Conservation (phyloP, 257 asterid genomes). For the Plantago major region DNA sequence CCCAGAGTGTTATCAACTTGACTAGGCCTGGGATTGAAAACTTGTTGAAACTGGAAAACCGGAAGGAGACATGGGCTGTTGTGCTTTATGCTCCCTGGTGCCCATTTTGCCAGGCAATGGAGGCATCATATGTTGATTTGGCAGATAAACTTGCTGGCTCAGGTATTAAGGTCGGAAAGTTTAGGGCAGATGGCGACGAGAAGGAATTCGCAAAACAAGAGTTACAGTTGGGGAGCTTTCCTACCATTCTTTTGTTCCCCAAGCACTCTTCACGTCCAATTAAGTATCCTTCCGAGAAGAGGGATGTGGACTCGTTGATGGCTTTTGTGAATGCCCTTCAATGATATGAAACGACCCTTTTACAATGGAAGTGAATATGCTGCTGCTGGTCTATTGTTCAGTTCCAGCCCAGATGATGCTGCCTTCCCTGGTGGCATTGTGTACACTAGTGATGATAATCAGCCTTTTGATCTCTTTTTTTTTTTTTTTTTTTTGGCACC, state of each 20-base stretch:
- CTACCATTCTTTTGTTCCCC: slow-evolving; percentile 68
- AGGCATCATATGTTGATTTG: slow-evolving; percentile 58
- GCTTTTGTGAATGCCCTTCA: slow-evolving; percentile 72
- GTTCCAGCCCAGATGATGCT: slow-evolving; percentile 1
- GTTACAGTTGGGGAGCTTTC: slow-evolving; percentile 73
- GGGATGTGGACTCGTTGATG: slow-evolving; percentile 74
- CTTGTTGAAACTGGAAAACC: slow-evolving; percentile 49
- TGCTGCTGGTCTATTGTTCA: not conserved
- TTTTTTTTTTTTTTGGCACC: too few species aligned
- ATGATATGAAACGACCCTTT: slow-evolving; percentile 15
- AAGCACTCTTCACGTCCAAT: slow-evolving; percentile 58
- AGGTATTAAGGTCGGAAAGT: slow-evolving; percentile 78
- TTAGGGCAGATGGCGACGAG: slow-evolving; percentile 82
- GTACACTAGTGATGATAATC: slow-evolving; percentile 4
- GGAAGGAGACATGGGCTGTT: slow-evolving; percentile 76
- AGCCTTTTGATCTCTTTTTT: not conserved
- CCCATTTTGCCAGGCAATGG: slow-evolving; percentile 86
- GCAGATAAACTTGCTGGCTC: slow-evolving; percentile 57
- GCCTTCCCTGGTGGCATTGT: not conserved
- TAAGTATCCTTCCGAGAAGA: slow-evolving; percentile 72
- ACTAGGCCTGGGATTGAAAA: slow-evolving; percentile 78
- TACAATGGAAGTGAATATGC: slow-evolving; percentile 7
- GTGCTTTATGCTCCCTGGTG: slow-evolving; percentile 94
- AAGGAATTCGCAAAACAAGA: slow-evolving; percentile 63
- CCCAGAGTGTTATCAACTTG: slow-evolving; percentile 42